These are phyloP conservation scores for Debaryomyces nepalensis DNA, from an alignment of 1,139 yeast species.

Conservation along the genomic window DNA sequence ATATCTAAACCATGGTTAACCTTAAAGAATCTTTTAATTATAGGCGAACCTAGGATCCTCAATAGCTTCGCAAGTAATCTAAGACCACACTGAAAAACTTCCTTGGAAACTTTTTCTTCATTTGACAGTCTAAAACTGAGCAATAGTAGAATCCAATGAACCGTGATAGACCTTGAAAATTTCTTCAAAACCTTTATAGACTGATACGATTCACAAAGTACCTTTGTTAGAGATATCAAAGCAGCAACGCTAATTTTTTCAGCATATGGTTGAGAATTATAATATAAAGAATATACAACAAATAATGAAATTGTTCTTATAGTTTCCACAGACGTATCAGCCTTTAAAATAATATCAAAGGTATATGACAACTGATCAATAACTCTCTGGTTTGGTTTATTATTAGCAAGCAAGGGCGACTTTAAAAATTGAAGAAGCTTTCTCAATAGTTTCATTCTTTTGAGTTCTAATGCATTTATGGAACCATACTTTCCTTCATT, in stretches of 20 bases:
- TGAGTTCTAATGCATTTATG: constrained; percentile 55
- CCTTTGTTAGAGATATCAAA: constrained; percentile 35
- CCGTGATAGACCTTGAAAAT: constrained; percentile 60
- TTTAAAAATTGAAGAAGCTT: constrained; percentile 58
- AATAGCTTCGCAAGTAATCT: constrained; percentile 56
- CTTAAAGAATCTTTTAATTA: constrained; percentile 53
- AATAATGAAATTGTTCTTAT: constrained; percentile 41
- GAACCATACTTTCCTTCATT: constrained; percentile 52
- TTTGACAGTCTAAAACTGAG: constrained; percentile 37
- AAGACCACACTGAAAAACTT: constrained; percentile 52
- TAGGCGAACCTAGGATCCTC: constrained; percentile 49
- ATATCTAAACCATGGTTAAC: constrained; percentile 59
- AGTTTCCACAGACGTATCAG: constrained; percentile 45
- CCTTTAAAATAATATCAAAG: constrained; percentile 23
- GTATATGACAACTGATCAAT: constrained; percentile 26
- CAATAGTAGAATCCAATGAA: constrained; percentile 68
- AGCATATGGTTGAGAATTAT: constrained; percentile 28
- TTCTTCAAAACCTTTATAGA: constrained; percentile 46
- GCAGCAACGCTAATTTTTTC: constrained; percentile 35
- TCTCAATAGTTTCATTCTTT: constrained; percentile 56
- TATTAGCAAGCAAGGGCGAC: constrained; percentile 23
- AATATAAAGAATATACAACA: constrained; percentile 42
- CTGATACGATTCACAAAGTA: constrained; percentile 36
- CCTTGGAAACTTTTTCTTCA: constrained; percentile 24
- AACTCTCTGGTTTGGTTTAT: constrained; percentile 6